Conservation (phyloP, 2,329 filamentous ascomycete species). For the Colletotrichum australisinense region DNA sequence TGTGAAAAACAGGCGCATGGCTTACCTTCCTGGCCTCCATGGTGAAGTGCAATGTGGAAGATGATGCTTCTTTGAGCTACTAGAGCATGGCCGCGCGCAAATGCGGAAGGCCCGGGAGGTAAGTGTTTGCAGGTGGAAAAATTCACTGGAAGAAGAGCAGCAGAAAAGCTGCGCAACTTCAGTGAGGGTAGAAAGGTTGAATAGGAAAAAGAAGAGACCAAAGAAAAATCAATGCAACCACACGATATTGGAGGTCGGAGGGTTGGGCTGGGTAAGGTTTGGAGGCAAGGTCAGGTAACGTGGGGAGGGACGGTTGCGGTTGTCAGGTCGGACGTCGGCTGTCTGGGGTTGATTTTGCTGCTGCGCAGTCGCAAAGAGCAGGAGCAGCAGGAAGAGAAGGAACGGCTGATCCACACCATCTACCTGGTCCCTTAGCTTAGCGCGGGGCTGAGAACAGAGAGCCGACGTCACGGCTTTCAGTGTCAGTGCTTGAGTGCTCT, state of each 20-base stretch:
- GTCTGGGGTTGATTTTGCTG: neutral
- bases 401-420: conserved; percentile 9
- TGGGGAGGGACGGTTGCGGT: neutral
- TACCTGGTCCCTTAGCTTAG: conserved; percentile 17
- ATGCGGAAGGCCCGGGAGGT: conserved; percentile 15
- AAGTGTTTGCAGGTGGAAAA: neutral
- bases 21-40: conserved; percentile 57
- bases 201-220: neutral
- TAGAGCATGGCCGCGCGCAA: conserved; percentile 29
- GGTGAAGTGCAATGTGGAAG: conserved; percentile 24
- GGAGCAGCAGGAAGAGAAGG: conserved; percentile 9
- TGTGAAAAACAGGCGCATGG: conserved; percentile 6
- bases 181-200: neutral
- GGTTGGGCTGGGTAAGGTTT: conserved; percentile 17
- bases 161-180: conserved; percentile 19
- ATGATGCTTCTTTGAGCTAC: conserved; percentile 32
- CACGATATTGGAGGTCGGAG: conserved; percentile 4
- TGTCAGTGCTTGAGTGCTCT: neutral
- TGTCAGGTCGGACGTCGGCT: conserved; percentile 5
- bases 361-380: conserved; percentile 16
- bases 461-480: conserved; percentile 28
- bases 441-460: conserved; percentile 35
- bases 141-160: conserved; percentile 29
- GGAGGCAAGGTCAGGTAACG: conserved; percentile 6
- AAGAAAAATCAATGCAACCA: neutral